Evolutionary conservation across 495 filamentous ascomycete species (phyloP).

Genomic region (Antarctomyces pellizariae): DNA sequence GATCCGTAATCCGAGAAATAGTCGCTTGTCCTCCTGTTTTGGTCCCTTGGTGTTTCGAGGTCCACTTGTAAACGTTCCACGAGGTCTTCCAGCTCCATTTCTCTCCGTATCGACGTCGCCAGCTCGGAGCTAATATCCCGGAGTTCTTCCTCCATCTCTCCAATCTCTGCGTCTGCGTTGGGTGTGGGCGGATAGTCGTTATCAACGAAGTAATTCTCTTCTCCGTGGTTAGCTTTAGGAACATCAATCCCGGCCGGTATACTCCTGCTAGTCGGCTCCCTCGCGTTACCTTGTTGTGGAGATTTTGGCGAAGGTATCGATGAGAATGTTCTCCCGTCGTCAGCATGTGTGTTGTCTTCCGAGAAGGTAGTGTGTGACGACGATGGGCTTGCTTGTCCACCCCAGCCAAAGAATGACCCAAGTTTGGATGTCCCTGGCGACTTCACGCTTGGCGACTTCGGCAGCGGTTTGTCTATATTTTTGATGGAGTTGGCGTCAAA

Average conservation of each 20-base stretch:
- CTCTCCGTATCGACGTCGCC: constrained; percentile 73
- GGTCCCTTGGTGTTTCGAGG: constrained; percentile 30
- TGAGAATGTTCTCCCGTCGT: no score
- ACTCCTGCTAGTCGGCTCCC: constrained; percentile 12
- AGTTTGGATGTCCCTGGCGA: constrained; percentile 26
- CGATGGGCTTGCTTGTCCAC: constrained; percentile 13
- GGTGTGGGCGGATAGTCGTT: constrained; percentile 19
- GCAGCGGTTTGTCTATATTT: constrained; percentile 25
- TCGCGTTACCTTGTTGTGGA: constrained; percentile 15
- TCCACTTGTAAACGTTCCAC: constrained; percentile 70
- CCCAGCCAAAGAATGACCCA: constrained; percentile 28
- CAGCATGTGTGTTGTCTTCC: constrained; percentile 23
- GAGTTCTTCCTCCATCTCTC: constrained; percentile 83
- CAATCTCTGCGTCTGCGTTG: constrained; percentile 19
- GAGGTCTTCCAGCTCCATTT: constrained; percentile 92
- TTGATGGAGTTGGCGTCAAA: constrained; percentile 11
- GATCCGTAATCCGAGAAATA: constrained; percentile 98
- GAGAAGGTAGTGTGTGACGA: constrained; percentile 25
- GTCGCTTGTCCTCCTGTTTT: constrained; percentile 70
- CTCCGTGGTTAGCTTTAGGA: constrained; percentile 15
- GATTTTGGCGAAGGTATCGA: constrained; percentile 24
- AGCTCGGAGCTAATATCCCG: constrained; percentile 80
- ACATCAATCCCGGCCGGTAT: constrained; percentile 16
- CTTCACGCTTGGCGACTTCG: constrained; percentile 25
- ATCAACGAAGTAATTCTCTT: constrained; percentile 19